Evolutionary conservation across 1,284 basidiomycete genomes (phyloP).

Genomic region (Marasmius sp.): DNA sequence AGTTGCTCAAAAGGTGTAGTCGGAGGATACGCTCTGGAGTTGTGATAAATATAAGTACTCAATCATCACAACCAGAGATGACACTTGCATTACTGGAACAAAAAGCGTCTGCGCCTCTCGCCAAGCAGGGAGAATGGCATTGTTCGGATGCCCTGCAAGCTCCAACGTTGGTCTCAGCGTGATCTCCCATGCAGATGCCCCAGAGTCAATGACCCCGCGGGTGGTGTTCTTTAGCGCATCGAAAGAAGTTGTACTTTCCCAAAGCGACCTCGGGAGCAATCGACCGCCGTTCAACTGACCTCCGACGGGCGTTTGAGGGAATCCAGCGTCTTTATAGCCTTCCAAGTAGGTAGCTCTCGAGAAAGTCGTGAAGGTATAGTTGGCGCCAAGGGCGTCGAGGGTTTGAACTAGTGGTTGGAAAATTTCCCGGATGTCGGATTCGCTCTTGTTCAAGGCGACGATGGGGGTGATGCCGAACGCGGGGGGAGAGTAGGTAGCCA

Average conservation of each 20-base stretch:
- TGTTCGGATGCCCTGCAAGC: conserved; percentile 13
- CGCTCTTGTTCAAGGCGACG: neutral
- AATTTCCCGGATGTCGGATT: neutral
- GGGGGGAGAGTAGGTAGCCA: neutral
- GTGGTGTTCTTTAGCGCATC: neutral
- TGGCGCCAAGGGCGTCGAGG: conserved; percentile 6
- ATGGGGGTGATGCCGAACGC: neutral
- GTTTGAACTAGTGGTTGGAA: neutral
- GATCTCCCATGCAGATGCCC: conserved; percentile 12
- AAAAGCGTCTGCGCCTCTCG: conserved; percentile 12
- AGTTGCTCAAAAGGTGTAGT: neutral
- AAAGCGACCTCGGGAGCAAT: neutral
- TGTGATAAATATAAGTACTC: neutral
- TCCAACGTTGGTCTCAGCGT: conserved; percentile 11
- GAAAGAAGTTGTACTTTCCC: neutral
- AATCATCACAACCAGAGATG: neutral
- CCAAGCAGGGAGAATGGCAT: conserved; percentile 19
- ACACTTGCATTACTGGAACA: conserved; percentile 11
- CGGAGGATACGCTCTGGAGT: neutral
- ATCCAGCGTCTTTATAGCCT: neutral
- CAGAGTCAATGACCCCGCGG: conserved; percentile 11
- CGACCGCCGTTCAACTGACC: neutral
- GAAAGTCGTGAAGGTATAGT: neutral
- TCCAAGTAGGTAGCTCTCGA: neutral
- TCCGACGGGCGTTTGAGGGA: neutral